These are phyloP conservation scores for Candida vartiovaarae DNA, from an alignment of 805 yeast genomes.

Conservation along the genomic window DNA sequence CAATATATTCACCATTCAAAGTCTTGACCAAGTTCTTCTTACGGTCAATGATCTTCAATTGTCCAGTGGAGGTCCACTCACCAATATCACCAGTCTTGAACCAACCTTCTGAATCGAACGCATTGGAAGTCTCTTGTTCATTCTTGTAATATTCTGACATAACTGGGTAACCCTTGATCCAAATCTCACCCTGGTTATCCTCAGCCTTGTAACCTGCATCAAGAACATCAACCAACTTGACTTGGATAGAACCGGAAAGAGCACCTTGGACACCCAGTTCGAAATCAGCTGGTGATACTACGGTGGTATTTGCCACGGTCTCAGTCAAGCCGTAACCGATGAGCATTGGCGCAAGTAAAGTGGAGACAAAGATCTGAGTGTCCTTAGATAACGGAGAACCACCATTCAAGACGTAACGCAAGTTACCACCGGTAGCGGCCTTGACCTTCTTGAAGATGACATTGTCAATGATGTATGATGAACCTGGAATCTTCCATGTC, in stretches of 20 bases:
- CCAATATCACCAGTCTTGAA: conserved; percentile 96
- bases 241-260: conserved; percentile 73
- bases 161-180: conserved; percentile 69
- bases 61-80: conserved; percentile 81
- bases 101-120: conserved; percentile 78
- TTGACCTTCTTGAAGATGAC: conserved; percentile 81
- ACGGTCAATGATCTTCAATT: conserved; percentile 81
- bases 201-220: conserved; percentile 90
- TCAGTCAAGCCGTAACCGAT: conserved; percentile 97
- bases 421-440: conserved; percentile 90
- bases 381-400: conserved; percentile 83
- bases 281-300: conserved; percentile 56
- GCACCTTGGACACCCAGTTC: conserved; percentile 80
- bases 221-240: conserved; percentile 82
- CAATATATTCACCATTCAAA: conserved; percentile 94
- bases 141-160: conserved; percentile 76
- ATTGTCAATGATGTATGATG: conserved; percentile 52
- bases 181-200: conserved; percentile 89
- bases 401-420: conserved; percentile 73
- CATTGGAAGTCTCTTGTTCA: conserved; percentile 68
- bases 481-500: conserved; percentile 67
- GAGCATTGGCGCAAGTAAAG: conserved; percentile 75
- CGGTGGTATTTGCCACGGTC: conserved; percentile 82
- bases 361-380: conserved; percentile 76
- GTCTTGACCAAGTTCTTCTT: conserved; percentile 95